Base-by-base conservation (phyloP, 75 land plant species). In the Sequoia sempervirens region DNA sequence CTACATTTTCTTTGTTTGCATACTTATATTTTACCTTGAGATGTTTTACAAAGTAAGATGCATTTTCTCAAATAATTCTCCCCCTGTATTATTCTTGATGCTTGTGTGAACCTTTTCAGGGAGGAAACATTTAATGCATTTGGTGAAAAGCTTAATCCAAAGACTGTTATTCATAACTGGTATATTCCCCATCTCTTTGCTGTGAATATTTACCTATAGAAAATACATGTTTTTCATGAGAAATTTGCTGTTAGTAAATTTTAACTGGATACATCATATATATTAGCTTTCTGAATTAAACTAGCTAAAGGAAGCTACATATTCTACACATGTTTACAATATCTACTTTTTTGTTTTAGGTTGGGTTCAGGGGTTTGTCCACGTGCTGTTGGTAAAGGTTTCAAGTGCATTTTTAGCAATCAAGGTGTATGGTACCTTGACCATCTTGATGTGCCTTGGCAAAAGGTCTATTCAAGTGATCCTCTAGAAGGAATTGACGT, bases 401-500 rank as follows among this genome's bases (percentile, higher is more conserved):
- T 97, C 68, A 89, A 89, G 64, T 95, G 98, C 86, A 97, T 97
- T 75, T 87, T 88, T 50, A 97, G 99, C 88, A 92, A 96, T 58
- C 99, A 97, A 86, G 92, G 90, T 79, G 84, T 91, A 15, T 97
- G 96, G 99, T 97, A 97, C 85, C 91, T 97, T 82, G 96, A 97
- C 87, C 96, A 95, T 86, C 80, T 97, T 37, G 93, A 94, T 88
- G 92, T 92, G 28, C 91, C 93, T 9, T 97, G 99, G 99, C 91
- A 96, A 80, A 82, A 84, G 23, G 85, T 94, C 47, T 97, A 96
- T 74, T 79, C 64, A 13, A 88, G 87, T 53, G 99, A 97, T n/a
- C 99, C 99, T n/a, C 82, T 96, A 23, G 90, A 88, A 83, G 89
- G 90, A 46, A 94, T 97, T 64, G 52, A 64, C 34, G 85, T 87